Evolutionary conservation across 352 stramenopile genomes (phyloP), one percentile per base, ranked within the genome.

Genomic region (Globisporangium solare): DNA sequence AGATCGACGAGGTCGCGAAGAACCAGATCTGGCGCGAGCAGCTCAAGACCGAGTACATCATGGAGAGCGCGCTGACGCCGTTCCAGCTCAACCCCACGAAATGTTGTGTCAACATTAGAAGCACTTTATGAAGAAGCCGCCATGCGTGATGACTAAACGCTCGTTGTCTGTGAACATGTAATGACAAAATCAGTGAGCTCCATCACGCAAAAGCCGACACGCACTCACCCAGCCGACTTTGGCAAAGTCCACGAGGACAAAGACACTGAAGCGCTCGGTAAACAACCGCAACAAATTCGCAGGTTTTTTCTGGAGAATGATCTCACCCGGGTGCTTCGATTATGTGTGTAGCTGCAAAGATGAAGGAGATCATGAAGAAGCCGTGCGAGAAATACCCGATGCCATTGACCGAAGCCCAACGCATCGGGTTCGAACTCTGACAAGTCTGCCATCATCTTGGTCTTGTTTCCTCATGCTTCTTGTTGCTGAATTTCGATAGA

Each of bases 11-110:
- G 62, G 83, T 94, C 51, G 77, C 81, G 27, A 75, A 78, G 51
- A 94, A 94, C 61, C 83, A 94, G 71, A 94, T 94, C 66, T 94
- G 81, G 81, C 81, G 83, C n/a, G 83, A 94, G 61, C 83, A 92
- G 49, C 74, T 94, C 56, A 88, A 87, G 61, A 90, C 83, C 35
- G 83, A 94, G 50, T 89, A 92, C 63, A 62, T 79, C 53, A 80
- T 86, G 66, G 83, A 94, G 58, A 81, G 81, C 43, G 63, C 70
- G 17, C 65, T 89, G 6, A 94, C 83, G 20, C 75, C 76, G 5
- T 94, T 94, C 64, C 83, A 94, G 61, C 71, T 92, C 60, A 94
- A 94, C 56, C 81, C 82, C 6, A 94, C 89, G 47, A 92, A 77
- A 11, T 41, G 83, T 94, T 72, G 51, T 58, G 7, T 14, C 35